Evolutionary conservation across 176 grass and related monocot genomes (phyloP).

Genomic region (Hordeum vulgare): DNA sequence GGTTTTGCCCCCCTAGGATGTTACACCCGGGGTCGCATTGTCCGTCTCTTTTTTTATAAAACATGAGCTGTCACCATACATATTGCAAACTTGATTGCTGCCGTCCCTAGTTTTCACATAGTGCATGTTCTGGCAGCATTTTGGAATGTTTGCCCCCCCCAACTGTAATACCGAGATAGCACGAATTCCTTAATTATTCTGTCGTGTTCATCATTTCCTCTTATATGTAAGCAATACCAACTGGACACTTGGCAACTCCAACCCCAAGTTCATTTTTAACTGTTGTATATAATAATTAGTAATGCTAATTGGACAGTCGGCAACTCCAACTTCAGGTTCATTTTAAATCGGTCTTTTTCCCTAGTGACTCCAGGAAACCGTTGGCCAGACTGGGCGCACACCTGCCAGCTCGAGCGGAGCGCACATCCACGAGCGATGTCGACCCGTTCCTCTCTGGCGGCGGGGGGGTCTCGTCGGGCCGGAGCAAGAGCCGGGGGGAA

Average conservation of each 20-base stretch:
- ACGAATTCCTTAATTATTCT: conserved; percentile 17
- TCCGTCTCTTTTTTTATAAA: not conserved
- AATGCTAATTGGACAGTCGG: not conserved
- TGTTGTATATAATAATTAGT: too few relatives aligned
- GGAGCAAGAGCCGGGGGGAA: conserved; percentile 13
- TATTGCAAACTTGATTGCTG: conserved; percentile 23
- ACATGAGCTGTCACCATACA: conserved; percentile 29
- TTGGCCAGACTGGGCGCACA: conserved; percentile 53
- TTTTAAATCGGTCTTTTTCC: not conserved
- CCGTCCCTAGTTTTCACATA: conserved; percentile 24
- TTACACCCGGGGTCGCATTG: not conserved
- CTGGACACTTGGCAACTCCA: not conserved
- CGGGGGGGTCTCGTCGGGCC: conserved; percentile 21
- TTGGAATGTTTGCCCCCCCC: conserved; percentile 46
- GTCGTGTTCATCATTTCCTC: conserved; percentile 10
- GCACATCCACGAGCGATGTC: conserved; percentile 24
- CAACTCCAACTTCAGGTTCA: not conserved
- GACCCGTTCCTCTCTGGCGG: conserved; percentile 43
- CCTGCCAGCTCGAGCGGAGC: conserved; percentile 76
- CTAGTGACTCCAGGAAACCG: conserved; percentile 54
- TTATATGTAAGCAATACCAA: not conserved
- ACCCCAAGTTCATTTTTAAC: conserved; percentile 6
- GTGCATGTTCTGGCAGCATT: conserved; percentile 28
- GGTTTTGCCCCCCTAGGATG: not conserved
- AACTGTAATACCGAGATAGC: not conserved